Evolutionary conservation across 441 rosid species (phyloP).

Genomic region (Mallotus japonicus): DNA sequence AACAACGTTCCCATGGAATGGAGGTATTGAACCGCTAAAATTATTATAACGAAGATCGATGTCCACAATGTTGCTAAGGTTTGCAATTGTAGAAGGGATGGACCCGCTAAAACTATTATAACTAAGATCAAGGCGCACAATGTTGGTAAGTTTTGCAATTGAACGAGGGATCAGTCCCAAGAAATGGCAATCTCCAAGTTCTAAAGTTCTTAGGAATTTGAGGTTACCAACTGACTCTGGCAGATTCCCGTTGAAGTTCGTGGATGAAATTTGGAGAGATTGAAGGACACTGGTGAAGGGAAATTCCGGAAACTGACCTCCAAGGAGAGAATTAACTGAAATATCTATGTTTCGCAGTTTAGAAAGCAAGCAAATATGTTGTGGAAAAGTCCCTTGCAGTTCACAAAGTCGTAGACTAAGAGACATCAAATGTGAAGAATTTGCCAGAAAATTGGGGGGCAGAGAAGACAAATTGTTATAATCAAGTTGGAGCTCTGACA

Average conservation of each 20-base stretch:
- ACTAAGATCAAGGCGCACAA: neutral
- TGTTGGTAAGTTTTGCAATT: neutral
- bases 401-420: neutral
- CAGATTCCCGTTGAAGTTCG: too few species aligned
- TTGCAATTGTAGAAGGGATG: neutral
- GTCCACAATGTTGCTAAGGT: neutral
- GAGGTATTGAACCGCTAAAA: constrained; percentile 13
- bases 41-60: neutral
- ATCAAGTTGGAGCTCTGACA: too few species aligned
- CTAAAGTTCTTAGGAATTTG: too few species aligned
- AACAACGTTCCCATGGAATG: too few species aligned
- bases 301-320: too few species aligned
- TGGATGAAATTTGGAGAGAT: too few species aligned
- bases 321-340: too few species aligned
- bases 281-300: too few species aligned
- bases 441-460: neutral
- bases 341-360: neutral
- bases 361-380: neutral
- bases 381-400: neutral
- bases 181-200: neutral
- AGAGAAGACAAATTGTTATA: neutral
- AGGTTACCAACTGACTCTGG: too few species aligned
- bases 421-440: neutral
- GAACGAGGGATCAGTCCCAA: neutral
- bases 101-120: constrained; percentile 4